These are phyloP conservation scores for Plasmodium inui DNA, from an alignment of 169 alveolate genomes.

Conservation along the genomic window DNA sequence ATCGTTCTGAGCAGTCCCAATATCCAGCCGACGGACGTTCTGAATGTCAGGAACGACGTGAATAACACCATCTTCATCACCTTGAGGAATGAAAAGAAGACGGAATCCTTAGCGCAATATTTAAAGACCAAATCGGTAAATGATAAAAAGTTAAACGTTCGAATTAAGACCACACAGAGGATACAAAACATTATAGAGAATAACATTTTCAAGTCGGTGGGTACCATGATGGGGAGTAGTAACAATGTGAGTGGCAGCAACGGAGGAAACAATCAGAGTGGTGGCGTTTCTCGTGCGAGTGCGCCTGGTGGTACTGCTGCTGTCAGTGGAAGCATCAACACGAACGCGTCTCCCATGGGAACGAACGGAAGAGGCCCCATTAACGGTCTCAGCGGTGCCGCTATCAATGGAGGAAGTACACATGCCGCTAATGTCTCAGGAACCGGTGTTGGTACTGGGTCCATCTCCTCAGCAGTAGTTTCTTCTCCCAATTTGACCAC, in stretches of 20 bases:
- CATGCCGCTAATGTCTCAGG: background rate
- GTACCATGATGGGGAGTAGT: background rate
- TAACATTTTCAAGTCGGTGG: conserved; percentile 36
- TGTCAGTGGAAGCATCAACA: background rate
- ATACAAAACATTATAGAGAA: conserved; percentile 68
- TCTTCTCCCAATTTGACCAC: background rate
- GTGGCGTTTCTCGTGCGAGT: background rate
- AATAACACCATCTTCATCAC: conserved; percentile 74
- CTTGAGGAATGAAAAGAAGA: conserved; percentile 63
- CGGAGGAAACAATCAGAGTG: background rate
- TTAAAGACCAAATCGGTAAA: conserved; percentile 63
- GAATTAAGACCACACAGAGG: conserved; percentile 66
- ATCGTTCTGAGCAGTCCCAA: conserved; percentile 37
- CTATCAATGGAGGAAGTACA: background rate
- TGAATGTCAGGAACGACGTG: conserved; percentile 50
- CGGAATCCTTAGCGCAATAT: conserved; percentile 65
- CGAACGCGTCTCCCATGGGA: background rate
- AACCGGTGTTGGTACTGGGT: background rate
- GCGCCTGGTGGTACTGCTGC: background rate
- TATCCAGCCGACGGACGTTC: conserved; percentile 45
- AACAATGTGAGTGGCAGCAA: background rate
- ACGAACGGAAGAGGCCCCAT: background rate
- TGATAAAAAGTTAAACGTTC: conserved; percentile 57
- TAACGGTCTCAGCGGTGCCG: background rate
- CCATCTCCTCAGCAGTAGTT: background rate